phyloP scores from a whole-genome alignment of 805 yeast species.

The Debaryomyces castellii region DNA sequence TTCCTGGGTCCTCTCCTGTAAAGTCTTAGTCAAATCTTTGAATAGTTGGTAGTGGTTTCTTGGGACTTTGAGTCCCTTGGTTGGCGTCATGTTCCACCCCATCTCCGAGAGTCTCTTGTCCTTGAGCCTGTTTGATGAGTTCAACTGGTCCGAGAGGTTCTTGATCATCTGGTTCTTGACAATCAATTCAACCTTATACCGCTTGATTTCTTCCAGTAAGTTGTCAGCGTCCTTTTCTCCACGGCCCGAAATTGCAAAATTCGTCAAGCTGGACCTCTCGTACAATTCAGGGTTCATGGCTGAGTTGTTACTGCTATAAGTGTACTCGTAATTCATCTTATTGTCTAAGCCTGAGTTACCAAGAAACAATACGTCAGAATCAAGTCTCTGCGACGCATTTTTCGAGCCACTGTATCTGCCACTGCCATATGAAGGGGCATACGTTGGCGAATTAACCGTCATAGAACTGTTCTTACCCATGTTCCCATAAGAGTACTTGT shows the following conservation, averaged over 20 bases:
- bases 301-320: conserved; percentile 5
- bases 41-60: conserved; percentile 46
- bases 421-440: conserved; percentile 19
- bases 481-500: neutral
- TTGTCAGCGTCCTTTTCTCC: conserved; percentile 7
- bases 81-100: conserved; percentile 2
- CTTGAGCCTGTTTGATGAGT: conserved; percentile 15
- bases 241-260: conserved; percentile 4
- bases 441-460: conserved; percentile 32
- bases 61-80: conserved; percentile 36
- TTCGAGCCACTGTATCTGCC: conserved; percentile 1
- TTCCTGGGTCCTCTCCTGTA: conserved; percentile 49
- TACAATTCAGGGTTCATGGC: conserved; percentile 5
- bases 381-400: conserved; percentile 2
- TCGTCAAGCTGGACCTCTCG: conserved; percentile 9
- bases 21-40: conserved; percentile 45
- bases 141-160: conserved; percentile 34
- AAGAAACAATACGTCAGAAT: conserved; percentile 3
- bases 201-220: conserved; percentile 25
- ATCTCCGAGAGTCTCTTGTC: conserved; percentile 8
- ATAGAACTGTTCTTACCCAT: conserved; percentile 11
- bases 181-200: conserved; percentile 49
- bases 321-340: conserved; percentile 7
- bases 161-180: conserved; percentile 50
- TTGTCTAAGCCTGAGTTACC: conserved; percentile 1